Percentiles rank a stretch among this genome's conserved stretches.
Evolutionary conservation across 169 alveolate species (phyloP).

Genomic region (Babesia sp.): DNA sequence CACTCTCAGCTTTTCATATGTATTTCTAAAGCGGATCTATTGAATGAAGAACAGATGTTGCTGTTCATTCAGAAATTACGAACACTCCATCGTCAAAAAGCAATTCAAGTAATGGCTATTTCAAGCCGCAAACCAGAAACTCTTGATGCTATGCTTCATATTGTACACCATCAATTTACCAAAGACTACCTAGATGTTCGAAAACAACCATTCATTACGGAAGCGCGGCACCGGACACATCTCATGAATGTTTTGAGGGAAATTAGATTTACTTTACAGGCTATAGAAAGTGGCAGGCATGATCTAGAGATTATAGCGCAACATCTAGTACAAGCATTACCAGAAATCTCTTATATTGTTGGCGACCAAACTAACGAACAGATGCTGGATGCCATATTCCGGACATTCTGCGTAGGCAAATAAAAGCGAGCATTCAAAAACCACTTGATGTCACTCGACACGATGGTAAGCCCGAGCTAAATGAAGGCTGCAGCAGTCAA

Average conservation of each 20-base stretch:
- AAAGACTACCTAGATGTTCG: not conserved
- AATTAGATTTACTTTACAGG: not conserved
- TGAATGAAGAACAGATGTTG: not conserved
- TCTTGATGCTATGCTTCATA: slow-evolving; percentile 15
- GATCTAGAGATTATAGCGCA: slow-evolving; percentile 64
- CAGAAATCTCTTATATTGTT: slow-evolving; percentile 37
- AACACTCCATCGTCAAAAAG: not conserved
- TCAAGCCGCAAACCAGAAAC: not conserved
- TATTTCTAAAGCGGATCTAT: slow-evolving; percentile 38
- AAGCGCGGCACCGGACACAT: slow-evolving; percentile 57
- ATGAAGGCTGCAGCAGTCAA: no score
- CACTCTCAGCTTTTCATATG: slow-evolving; percentile 18
- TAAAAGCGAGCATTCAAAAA: no score
- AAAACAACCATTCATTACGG: slow-evolving; percentile 37
- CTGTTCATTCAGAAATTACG: not conserved
- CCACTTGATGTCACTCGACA: no score
- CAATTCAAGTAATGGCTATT: not conserved
- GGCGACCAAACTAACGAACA: slow-evolving; percentile 62
- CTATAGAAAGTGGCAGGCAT: not conserved
- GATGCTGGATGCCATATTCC: slow-evolving; percentile 45
- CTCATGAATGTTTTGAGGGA: slow-evolving; percentile 26
- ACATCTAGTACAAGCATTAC: slow-evolving; percentile 36
- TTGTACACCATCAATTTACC: not conserved
- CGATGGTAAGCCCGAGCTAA: no score
- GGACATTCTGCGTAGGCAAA: slow-evolving; percentile 64